Evolutionary conservation across 2,329 filamentous ascomycete genomes (phyloP), one percentile per base, ranked within the genome.

Genomic region (Phialemonium atrogriseum): DNA sequence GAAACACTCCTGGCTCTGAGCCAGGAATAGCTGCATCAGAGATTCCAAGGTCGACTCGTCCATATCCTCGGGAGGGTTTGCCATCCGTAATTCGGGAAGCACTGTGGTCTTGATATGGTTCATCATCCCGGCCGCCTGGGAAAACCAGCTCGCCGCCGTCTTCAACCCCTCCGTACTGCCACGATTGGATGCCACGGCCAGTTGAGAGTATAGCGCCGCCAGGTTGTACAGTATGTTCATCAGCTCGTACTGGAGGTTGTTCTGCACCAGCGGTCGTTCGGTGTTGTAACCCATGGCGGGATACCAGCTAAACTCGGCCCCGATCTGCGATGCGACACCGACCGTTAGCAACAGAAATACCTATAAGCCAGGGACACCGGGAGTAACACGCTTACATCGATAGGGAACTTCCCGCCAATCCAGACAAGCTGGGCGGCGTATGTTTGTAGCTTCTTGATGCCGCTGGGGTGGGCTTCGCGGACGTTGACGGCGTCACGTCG

Each of bases 241-340:
- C 12, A 94, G 77, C 61, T 98, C 91, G 62, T 89, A 80, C 45
- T 78, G 73, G 49, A 80, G 64, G 55, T 79, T 80, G 49, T 80
- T 76, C 40, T 71, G 70, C 19, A 74, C 67, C 34, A 77, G 64
- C 16, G 85, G 83, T 27, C 80, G 73, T 36, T 84, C 78, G 10
- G 77, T 82, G 54, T 94, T 89, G 56, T 94, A 95, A 32, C 89
- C 91, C 35, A 96, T 66, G 4, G 89, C 81, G 10, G 88, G 85
- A 61, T 94, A 95, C 91, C 91, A 98, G 3, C 84, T 82, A 49
- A 98, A 98, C 37, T 96, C 87, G 38, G 87, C 85, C 13, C 91
- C 91, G 43, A 94, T 85, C 83, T 88, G 47, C 41, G 34, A 30
- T 10, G 25, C 16, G 17, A 25, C 13, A 26, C 10, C 30, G n/a